phyloP scores from a whole-genome alignment of 495 filamentous ascomycete genomes.

The Xylaria flabelliformis region DNA sequence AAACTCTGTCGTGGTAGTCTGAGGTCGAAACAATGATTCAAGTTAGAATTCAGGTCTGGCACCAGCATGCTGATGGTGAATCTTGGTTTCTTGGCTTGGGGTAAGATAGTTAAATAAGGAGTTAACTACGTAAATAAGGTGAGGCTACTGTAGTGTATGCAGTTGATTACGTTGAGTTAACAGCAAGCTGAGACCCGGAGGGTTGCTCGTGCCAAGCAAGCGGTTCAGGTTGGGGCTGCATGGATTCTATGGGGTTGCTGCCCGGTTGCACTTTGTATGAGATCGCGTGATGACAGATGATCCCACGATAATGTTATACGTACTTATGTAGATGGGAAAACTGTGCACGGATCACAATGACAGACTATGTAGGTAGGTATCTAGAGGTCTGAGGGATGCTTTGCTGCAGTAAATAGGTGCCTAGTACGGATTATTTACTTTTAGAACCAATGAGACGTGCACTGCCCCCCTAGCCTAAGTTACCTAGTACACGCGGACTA shows the following conservation, averaged over 20 bases:
- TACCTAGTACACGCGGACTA: not conserved
- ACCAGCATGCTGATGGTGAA: conserved; percentile 1
- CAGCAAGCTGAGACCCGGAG: conserved; percentile 20
- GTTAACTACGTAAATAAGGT: not conserved
- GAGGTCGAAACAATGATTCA: conserved; percentile 16
- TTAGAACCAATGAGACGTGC: not conserved
- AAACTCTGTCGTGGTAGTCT: conserved; percentile 22
- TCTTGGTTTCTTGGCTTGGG: conserved; percentile 17
- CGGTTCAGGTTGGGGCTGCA: conserved; percentile 12
- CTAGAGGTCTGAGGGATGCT: not conserved
- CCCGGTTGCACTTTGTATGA: not conserved
- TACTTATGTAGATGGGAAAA: not conserved
- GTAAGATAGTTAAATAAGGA: not conserved
- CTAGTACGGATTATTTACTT: too few relatives aligned
- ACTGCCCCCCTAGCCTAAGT: not conserved
- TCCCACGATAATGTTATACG: conserved; percentile 2
- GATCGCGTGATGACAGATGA: conserved; percentile 22
- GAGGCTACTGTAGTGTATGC: conserved; percentile 15
- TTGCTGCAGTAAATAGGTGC: too few relatives aligned
- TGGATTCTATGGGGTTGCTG: conserved; percentile 19
- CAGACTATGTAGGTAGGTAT: too few relatives aligned
- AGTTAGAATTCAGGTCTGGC: not conserved
- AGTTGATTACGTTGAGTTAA: conserved; percentile 11
- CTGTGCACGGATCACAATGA: not conserved
- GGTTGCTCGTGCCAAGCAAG: conserved; percentile 22